Evolutionary conservation across 495 filamentous ascomycete species (phyloP), one percentile per base, ranked within the genome.

Genomic region (Lasiosphaeria ovina): DNA sequence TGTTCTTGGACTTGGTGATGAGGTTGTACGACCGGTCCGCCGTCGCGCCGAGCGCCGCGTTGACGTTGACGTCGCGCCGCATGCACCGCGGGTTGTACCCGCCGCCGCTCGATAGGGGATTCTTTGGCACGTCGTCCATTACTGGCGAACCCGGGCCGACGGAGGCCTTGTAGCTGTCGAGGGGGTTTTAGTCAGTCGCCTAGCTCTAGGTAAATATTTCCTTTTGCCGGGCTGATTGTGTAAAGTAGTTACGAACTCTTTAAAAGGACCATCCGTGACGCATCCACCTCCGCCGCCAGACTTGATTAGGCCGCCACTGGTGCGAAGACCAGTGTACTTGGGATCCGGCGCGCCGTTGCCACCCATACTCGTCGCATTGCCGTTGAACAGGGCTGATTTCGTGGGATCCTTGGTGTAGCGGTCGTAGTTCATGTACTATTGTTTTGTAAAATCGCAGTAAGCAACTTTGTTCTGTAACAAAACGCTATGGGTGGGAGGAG

Each of bases 1-100:
- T 75, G 35, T 80, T 65, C 10, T 72, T 44, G 51, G 79, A 76
- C 34, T 71, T 54, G 24, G 70, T 70, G 54, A 86, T 81, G 4
- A 86, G 73, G 51, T 58, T 59, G 55, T 63, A 55, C 2, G 58
- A 58, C 34, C 60, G 48, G 48, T 65, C 66, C 12, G 67, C 67
- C 3, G 62, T 67, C 1, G 74, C 73, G 8, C 65, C 68, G 57
- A 83, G 83, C 35, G 77, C 77, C 36, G 79, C 81, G 12, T 74
- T 72, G 10, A 76, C 68, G 56, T 81, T 83, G 59, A 93, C 73
- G 64, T 90, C 88, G 8, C 89, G 83, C 34, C 73, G 80, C 53
- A 92, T 70, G 62, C 89, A 89, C 54, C 87, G 83, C 1, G 83
- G 86, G 72, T 87, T 87, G 65, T 69, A 66, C 2, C 68, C 73